Evolutionary conservation across 495 filamentous ascomycete species (phyloP).

Genomic region (Poronia punctata): DNA sequence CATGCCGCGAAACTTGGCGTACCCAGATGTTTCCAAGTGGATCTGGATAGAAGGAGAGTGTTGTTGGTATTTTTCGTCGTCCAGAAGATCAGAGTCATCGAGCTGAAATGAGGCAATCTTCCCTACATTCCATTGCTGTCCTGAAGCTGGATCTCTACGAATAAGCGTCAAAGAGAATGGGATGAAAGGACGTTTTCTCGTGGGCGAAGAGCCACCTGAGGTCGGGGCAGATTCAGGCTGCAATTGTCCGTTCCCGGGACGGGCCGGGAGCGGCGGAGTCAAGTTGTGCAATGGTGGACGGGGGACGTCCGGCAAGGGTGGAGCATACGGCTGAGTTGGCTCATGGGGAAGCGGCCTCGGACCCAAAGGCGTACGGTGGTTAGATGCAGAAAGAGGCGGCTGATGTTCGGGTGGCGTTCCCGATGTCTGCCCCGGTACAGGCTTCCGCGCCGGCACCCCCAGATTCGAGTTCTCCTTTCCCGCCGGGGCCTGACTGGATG

Average conservation of each 20-base stretch:
- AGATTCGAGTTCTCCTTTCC: slow-evolving; percentile 22
- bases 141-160: slow-evolving; percentile 72
- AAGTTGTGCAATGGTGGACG: slow-evolving; percentile 10
- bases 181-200: slow-evolving; percentile 16
- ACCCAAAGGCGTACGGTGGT: slow-evolving; percentile 17
- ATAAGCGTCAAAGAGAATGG: slow-evolving; percentile 74
- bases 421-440: slow-evolving; percentile 1
- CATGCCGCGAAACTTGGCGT: slow-evolving; percentile 44
- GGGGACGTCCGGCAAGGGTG: slow-evolving; percentile 8
- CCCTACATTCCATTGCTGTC: slow-evolving; percentile 85
- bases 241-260: slow-evolving; percentile 5
- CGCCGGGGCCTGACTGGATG: slow-evolving; percentile 14
- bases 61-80: slow-evolving; percentile 37
- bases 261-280: slow-evolving; percentile 10
- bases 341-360: slow-evolving; percentile 10
- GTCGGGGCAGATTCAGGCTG: neutral
- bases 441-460: slow-evolving; percentile 8
- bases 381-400: slow-evolving; percentile 5
- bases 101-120: slow-evolving; percentile 51
- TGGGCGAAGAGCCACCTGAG: slow-evolving; percentile 13
- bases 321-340: slow-evolving; percentile 6
- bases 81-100: slow-evolving; percentile 53
- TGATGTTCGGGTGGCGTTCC: neutral
- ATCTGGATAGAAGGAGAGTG: slow-evolving; percentile 36
- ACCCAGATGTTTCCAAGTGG: slow-evolving; percentile 39